phyloP scores from a whole-genome alignment of 1,284 basidiomycete genomes.

The Melampsora americana region DNA sequence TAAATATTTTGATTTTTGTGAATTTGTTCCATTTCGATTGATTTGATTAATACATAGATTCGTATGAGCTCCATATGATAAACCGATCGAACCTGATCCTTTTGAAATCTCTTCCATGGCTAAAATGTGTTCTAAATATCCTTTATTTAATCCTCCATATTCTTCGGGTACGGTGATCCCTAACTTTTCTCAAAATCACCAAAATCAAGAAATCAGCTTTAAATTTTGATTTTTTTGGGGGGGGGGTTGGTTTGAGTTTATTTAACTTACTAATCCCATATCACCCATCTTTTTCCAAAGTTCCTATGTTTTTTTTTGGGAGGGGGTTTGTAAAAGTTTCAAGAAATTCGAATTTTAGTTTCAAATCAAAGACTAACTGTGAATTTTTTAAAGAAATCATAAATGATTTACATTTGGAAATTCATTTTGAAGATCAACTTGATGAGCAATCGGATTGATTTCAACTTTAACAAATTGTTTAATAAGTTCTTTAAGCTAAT shows the following conservation, averaged over 20 bases:
- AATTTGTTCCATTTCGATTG: slow-evolving; percentile 76
- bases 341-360: too few species aligned
- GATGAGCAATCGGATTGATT: slow-evolving; percentile 34
- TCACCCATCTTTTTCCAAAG: slow-evolving; percentile 82
- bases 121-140: slow-evolving; percentile 82
- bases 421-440: slow-evolving; percentile 30
- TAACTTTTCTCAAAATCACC: too few species aligned
- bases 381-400: not conserved
- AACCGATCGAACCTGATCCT: slow-evolving; percentile 81
- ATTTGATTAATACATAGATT: slow-evolving; percentile 83
- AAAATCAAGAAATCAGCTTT: too few species aligned
- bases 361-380: too few species aligned
- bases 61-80: slow-evolving; percentile 91
- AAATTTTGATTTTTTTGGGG: too few species aligned
- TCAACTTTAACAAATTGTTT: slow-evolving; percentile 15
- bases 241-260: too few species aligned
- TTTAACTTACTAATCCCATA: slow-evolving; percentile 65
- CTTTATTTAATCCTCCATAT: slow-evolving; percentile 72
- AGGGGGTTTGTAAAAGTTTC: too few species aligned
- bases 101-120: slow-evolving; percentile 89
- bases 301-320: too few species aligned
- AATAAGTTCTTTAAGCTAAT: slow-evolving; percentile 37
- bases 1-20: slow-evolving; percentile 82
- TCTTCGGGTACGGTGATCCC: slow-evolving; percentile 77
- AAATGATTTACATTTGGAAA: slow-evolving; percentile 34